A percentile compares a stretch with the other conserved stretches of the same genome.
phyloP scores from a whole-genome alignment of 129 eudicot genomes.

The sunflower (Helianthus annuus) region HanXRQr2.0-SUNRISE NC_035448.2:189387837-189388336 shows the following conservation, averaged over 20 bases:
- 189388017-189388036: slow-evolving; percentile 44
- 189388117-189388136: slow-evolving; percentile 19
- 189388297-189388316: slow-evolving; percentile 47
- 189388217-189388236: slow-evolving; percentile 42
- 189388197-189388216: slow-evolving; percentile 43
- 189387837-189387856: slow-evolving; percentile 43
- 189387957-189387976: slow-evolving; percentile 32
- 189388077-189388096: slow-evolving; percentile 46
- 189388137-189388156: slow-evolving; percentile 32
- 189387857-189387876: slow-evolving; percentile 41
- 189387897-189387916: slow-evolving; percentile 18
- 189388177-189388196: slow-evolving; percentile 35
- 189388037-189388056: slow-evolving; percentile 44
- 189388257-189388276: slow-evolving; percentile 40
- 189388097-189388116: slow-evolving; percentile 29
- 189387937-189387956: slow-evolving; percentile 41
- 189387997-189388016: slow-evolving; percentile 39
- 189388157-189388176: slow-evolving; percentile 38
- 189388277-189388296: slow-evolving; percentile 50
- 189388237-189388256: slow-evolving; percentile 36
- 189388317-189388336: slow-evolving; percentile 44
- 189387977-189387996: slow-evolving; percentile 47
- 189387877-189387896: slow-evolving; percentile 42
- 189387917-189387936: slow-evolving; percentile 41
- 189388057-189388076: slow-evolving; percentile 38